Percentiles rank a stretch among this genome's conserved stretches.
phyloP scores from a whole-genome alignment of 495 filamentous ascomycete genomes.

The Penicillium psychrofluorescens region DNA sequence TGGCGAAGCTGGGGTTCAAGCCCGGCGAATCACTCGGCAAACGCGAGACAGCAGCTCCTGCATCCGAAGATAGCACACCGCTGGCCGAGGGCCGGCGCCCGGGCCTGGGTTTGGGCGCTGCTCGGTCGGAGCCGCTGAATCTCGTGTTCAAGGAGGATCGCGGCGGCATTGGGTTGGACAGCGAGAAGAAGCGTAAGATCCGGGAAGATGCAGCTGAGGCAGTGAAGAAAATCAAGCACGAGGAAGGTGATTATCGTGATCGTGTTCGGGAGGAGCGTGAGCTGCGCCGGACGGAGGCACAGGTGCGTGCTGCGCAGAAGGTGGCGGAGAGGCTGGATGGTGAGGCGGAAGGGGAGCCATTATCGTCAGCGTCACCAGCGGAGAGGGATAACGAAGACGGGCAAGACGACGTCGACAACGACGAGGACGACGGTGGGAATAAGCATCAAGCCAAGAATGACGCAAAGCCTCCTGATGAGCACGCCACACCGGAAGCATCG shows the following conservation, averaged over 20 bases:
- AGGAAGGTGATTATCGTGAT: conserved; percentile 71
- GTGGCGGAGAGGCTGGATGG: conserved; percentile 69
- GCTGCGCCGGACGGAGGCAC: conserved; percentile 56
- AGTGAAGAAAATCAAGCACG: conserved; percentile 57
- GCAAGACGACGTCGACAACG: conserved; percentile 6
- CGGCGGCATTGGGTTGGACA: conserved; percentile 80
- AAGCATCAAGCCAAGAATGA: background rate
- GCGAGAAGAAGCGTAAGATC: conserved; percentile 75
- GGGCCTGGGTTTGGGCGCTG: too few relatives aligned
- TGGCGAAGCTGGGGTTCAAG: conserved; percentile 92
- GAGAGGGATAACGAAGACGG: conserved; percentile 10
- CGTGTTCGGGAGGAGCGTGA: conserved; percentile 66
- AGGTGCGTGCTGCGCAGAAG: conserved; percentile 69
- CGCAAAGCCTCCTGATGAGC: conserved; percentile 1
- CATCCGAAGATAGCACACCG: conserved; percentile 3
- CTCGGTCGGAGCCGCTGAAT: conserved; percentile 56
- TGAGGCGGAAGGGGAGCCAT: conserved; percentile 21
- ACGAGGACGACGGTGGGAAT: conserved; percentile 11
- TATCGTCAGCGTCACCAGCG: too few relatives aligned
- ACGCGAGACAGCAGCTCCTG: conserved; percentile 5
- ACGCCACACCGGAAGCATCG: conserved; percentile 15
- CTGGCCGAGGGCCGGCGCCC: conserved; percentile 5
- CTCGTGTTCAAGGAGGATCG: conserved; percentile 69
- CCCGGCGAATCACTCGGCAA: conserved; percentile 65
- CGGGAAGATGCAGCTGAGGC: conserved; percentile 52